Evolutionary conservation across 106 monocot genomes (phyloP).

Genomic region (Narthecium ossifragum): DNA sequence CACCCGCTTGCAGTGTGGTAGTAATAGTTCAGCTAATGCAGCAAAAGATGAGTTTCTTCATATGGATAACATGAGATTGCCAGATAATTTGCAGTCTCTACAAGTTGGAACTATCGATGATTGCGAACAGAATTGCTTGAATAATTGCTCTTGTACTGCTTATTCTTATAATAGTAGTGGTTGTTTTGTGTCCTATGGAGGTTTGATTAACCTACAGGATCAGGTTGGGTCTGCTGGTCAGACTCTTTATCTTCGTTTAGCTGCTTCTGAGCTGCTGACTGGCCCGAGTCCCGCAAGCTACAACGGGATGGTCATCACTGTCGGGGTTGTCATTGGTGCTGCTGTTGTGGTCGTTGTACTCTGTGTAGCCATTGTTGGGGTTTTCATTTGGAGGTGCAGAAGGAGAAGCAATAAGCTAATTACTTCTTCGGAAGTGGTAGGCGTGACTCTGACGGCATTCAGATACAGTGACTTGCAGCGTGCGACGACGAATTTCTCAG

Average conservation of each 20-base stretch:
- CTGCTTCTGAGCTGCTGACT: slow-evolving; percentile 21
- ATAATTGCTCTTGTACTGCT: slow-evolving; percentile 35
- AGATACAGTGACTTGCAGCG: slow-evolving; percentile 6
- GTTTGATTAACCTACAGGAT: slow-evolving; percentile 25
- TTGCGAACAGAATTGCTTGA: slow-evolving; percentile 23
- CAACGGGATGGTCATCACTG: background rate
- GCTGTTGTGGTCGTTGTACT: background rate
- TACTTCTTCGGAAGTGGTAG: background rate
- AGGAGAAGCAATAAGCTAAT: background rate
- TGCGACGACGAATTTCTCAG: slow-evolving; percentile 8
- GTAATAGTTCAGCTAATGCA: background rate
- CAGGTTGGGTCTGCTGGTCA: background rate
- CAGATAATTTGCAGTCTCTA: background rate
- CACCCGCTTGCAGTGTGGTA: slow-evolving; percentile 17
- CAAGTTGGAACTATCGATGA: background rate
- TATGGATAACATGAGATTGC: slow-evolving; percentile 11
- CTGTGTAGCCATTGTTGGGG: background rate
- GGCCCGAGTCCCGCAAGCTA: slow-evolving; percentile 5
- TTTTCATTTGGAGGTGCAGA: background rate
- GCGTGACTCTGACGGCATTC: background rate
- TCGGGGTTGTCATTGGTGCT: background rate
- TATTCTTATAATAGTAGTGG: slow-evolving; percentile 13
- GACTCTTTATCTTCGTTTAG: slow-evolving; percentile 33
- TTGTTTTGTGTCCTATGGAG: slow-evolving; percentile 22
- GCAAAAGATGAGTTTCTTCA: slow-evolving; percentile 2